Base-by-base conservation (phyloP, 2,329 filamentous ascomycete species). In the Colletotrichum sidae region DNA sequence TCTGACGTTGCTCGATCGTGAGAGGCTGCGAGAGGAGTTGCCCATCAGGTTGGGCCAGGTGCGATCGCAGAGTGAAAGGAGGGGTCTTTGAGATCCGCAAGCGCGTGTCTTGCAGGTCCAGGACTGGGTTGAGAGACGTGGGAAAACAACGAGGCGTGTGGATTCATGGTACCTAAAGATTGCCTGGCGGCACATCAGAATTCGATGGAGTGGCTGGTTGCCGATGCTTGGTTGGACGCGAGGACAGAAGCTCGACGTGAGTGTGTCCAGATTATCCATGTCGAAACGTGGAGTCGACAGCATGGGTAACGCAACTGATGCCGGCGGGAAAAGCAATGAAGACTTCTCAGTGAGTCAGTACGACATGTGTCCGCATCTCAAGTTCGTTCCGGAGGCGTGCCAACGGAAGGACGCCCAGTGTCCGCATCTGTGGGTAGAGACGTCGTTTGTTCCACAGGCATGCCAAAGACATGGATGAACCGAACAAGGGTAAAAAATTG, bases 211-310 rank as follows among this genome's bases (percentile, higher is more conserved):
- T 53, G 44, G n/a, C 46, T 52, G 15, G 45, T 45, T 37, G 34
- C 25, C 25, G 25, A 9, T 39, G 35, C 6, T n/a, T 46, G 42
- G 44, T 52, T 3, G 42, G n/a, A 33, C 17, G 33, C 50, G 25
- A 25, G 25, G 9, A 45, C 10, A 42, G 42, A 8, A 13, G 17
- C 37, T 49, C 37, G 44, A 44, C 34, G 42, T n/a, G 37, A 44
- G 45, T 57, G 59, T 57, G 62, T 62, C 52, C 38, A 62, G 38
- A 41, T n/a, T 62, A 62, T 56, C 58, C 62, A 52, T 65, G 52
- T 52, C 25, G 35, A 39, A 62, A 57, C 62, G 62, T 65, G 62
- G 62, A 65, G 62, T 62, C 34, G 46, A 8, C n/a, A 42, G 47
- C 52, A 56, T 62, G 52, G 47, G 45, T 51, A 56, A 42, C 52